Base-by-base conservation (phyloP, 2,329 filamentous ascomycete species). In the Coleophoma crateriformis region DNA sequence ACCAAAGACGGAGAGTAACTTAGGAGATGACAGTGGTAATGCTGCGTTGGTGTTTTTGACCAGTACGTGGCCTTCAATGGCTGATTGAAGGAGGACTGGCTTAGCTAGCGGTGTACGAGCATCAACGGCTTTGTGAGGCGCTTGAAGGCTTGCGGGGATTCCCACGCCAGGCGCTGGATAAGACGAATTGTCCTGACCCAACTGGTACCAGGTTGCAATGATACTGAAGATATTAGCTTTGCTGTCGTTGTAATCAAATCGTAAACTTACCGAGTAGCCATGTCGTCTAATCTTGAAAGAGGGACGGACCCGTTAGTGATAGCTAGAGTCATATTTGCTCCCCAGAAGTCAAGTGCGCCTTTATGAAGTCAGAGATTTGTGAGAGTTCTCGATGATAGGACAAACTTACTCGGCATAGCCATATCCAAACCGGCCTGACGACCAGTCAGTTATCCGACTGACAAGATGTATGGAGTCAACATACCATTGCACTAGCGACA, bases 381-480 rank as follows among this genome's bases (percentile, higher is more conserved):
- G 3, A 7, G 8, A 7, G 8, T 7, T 10, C 5, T 27, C 27
- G 8, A 27, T 10, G 2, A 7, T 27, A 27, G 8, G 27, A 27
- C 6, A 7, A 7, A 27, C 27, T 27, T 27, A 27, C 50, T 37
- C 5, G 55, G 55, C 53, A 57, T 57, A 20, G 45, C 51, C 19
- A 85, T 81, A 62, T 96, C 90, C 7, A 95, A 74, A 1, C 91
- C 91, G 5, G 88, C 86, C 7, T 95, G 41, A 44, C 22, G 13
- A 14, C 3, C 19, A 41, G 11, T 19, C 4, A 41, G 39, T 41
- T 22, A 8, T 39, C 37, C 7, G 22, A 19, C 14, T 20, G 15
- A 19, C 14, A 20, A 13, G 2, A 4, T 11, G 15, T 13, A 7
- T 15, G 39, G 22, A 22, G 8, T 14, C 6, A 41, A 41, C 15